Percentiles rank a stretch among this genome's conserved stretches.
These are phyloP conservation scores for Cenchrus fungigraminus DNA, from an alignment of 176 grass and related monocot genomes.

Conservation along the genomic window DNA sequence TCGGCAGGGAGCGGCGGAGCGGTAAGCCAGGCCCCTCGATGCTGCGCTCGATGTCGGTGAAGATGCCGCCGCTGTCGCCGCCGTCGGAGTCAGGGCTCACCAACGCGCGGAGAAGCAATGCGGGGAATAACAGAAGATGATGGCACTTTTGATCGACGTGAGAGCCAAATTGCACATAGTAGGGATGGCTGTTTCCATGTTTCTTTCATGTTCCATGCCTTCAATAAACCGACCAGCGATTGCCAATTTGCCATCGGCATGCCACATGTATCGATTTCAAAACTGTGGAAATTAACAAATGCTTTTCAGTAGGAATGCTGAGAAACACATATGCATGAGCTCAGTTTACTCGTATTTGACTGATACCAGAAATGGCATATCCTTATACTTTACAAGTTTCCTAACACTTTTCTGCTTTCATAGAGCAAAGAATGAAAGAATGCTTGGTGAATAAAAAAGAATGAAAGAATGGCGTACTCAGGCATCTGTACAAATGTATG, in stretches of 20 bases:
- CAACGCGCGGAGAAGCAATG: constrained; percentile 38
- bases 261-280: neutral
- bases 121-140: constrained; percentile 47
- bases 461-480: constrained; percentile 37
- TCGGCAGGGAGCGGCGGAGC: constrained; percentile 38
- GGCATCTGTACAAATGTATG: constrained; percentile 41
- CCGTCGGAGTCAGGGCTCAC: constrained; percentile 63
- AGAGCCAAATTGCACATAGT: constrained; percentile 12
- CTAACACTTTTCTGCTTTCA: neutral
- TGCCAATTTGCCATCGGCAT: neutral
- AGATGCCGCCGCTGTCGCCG: constrained; percentile 61
- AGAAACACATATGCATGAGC: neutral
- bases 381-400: constrained; percentile 12
- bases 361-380: neutral
- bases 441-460: neutral
- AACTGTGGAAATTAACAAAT: neutral
- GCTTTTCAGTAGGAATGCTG: neutral
- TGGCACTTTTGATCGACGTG: neutral
- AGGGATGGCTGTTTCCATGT: neutral
- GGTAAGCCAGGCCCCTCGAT: constrained; percentile 30
- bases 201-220: neutral
- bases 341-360: neutral
- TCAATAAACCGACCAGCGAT: constrained; percentile 16
- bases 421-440: constrained; percentile 43
- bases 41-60: constrained; percentile 19